Evolutionary conservation across 805 yeast genomes (phyloP).

Genomic region (Kregervanrija pseudodelftensis): DNA sequence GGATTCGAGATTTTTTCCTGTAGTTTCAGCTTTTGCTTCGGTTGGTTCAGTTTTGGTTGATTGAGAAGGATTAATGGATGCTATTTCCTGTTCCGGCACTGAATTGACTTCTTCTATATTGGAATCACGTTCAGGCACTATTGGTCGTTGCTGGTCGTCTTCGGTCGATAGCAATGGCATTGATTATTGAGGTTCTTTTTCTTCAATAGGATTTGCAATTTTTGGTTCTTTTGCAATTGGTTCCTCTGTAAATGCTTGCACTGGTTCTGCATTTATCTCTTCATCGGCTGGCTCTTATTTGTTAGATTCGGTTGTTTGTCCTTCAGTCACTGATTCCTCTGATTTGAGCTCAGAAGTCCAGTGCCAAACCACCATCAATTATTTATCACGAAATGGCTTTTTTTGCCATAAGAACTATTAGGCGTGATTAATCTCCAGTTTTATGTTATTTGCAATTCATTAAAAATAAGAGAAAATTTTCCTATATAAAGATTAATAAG

Average conservation of each 20-base stretch:
- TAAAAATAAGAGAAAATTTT: no score
- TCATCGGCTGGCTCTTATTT: neutral
- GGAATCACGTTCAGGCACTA: neutral
- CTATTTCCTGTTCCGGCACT: slow-evolving; percentile 3
- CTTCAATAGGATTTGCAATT: neutral
- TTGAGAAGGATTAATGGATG: no score
- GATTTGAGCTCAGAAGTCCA: neutral
- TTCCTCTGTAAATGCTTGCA: slow-evolving; percentile 1
- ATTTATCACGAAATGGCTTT: no score
- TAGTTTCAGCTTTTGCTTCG: neutral
- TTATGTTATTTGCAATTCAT: no score
- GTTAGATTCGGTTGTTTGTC: neutral
- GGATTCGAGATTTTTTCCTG: neutral
- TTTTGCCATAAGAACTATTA: no score
- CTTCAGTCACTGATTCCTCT: neutral
- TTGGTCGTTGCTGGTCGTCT: neutral
- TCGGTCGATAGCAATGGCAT: no score
- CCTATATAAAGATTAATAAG: no score
- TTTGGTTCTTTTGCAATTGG: neutral
- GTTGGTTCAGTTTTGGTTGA: neutral
- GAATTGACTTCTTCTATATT: slow-evolving; percentile 4
- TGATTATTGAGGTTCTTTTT: no score
- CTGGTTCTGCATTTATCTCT: neutral
- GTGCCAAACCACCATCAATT: no score
- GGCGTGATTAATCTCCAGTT: no score